Evolutionary conservation across 139 green algal genomes (phyloP).

Genomic region (Tetradesmus lagerheimii): DNA sequence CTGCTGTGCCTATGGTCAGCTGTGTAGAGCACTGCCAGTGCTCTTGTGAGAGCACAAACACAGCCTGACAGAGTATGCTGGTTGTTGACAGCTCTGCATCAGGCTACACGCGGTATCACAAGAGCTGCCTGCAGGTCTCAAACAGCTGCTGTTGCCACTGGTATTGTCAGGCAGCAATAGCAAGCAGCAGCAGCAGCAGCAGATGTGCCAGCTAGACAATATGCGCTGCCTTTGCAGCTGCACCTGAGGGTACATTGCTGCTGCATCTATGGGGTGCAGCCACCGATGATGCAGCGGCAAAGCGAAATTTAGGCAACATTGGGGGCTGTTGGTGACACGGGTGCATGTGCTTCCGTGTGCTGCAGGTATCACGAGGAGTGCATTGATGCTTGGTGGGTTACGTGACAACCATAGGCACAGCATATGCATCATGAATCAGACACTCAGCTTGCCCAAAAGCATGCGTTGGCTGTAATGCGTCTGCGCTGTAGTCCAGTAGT

Average conservation of each 20-base stretch:
- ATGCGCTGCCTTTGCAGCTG: neutral
- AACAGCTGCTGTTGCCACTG: neutral
- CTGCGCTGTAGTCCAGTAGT: too few relatives aligned
- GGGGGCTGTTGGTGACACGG: too few relatives aligned
- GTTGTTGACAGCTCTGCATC: too few relatives aligned
- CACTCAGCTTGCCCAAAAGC: too few relatives aligned
- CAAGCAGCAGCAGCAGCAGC: neutral
- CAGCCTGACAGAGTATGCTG: too few relatives aligned
- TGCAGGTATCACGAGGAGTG: constrained; percentile 4
- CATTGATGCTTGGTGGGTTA: neutral
- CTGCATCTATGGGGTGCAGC: neutral
- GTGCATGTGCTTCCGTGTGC: neutral
- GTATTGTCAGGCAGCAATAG: neutral
- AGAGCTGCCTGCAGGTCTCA: too few relatives aligned
- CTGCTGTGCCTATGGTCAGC: too few relatives aligned
- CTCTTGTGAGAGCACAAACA: too few relatives aligned
- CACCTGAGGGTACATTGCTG: neutral
- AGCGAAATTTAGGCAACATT: too few relatives aligned
- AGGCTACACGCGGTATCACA: too few relatives aligned
- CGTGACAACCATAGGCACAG: neutral
- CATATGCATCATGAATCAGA: neutral
- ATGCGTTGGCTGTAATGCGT: too few relatives aligned
- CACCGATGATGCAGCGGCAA: neutral
- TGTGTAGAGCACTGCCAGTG: too few relatives aligned
- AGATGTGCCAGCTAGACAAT: neutral